phyloP scores from a whole-genome alignment of 495 filamentous ascomycete species.

The Penicillium silybi region DNA sequence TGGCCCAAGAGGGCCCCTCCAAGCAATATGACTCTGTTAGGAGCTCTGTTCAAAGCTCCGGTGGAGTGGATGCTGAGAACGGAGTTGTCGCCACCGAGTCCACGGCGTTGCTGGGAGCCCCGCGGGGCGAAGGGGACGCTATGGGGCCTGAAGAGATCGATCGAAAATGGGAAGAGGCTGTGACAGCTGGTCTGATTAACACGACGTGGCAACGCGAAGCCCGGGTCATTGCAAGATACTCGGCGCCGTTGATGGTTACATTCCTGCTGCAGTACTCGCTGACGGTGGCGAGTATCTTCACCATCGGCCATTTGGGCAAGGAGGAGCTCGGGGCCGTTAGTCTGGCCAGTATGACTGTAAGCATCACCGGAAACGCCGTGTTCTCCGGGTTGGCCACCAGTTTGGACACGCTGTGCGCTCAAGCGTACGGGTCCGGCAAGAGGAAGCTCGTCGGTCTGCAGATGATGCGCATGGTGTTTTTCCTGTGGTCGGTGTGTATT shows the following conservation, averaged over 20 bases:
- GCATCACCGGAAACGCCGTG: constrained; percentile 68
- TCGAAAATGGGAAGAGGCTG: constrained; percentile 76
- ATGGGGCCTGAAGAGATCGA: constrained; percentile 39
- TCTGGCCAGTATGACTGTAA: constrained; percentile 65
- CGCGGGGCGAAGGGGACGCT: constrained; percentile 21
- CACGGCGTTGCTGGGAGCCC: constrained; percentile 44
- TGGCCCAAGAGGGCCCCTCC: constrained; percentile 5
- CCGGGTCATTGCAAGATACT: constrained; percentile 61
- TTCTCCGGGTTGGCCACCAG: constrained; percentile 71
- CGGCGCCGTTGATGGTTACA: constrained; percentile 63
- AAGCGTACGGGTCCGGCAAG: constrained; percentile 70
- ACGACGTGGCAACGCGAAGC: constrained; percentile 84
- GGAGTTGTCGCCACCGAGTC: constrained; percentile 37
- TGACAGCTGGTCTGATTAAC: constrained; percentile 65
- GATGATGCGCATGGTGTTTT: constrained; percentile 64
- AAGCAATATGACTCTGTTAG: constrained; percentile 8
- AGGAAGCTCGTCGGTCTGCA: constrained; percentile 68
- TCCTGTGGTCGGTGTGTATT: constrained; percentile 60
- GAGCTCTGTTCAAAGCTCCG: neutral
- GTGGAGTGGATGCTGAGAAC: constrained; percentile 16
- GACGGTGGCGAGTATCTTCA: constrained; percentile 66
- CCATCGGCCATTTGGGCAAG: constrained; percentile 62
- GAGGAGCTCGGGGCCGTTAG: constrained; percentile 62
- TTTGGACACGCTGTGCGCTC: constrained; percentile 71
- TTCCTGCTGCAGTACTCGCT: constrained; percentile 74